Evolutionary conservation across 129 eudicot genomes (phyloP), one percentile per base, ranked within the genome.

Genomic region (Chrysanthemum makinoi): DNA sequence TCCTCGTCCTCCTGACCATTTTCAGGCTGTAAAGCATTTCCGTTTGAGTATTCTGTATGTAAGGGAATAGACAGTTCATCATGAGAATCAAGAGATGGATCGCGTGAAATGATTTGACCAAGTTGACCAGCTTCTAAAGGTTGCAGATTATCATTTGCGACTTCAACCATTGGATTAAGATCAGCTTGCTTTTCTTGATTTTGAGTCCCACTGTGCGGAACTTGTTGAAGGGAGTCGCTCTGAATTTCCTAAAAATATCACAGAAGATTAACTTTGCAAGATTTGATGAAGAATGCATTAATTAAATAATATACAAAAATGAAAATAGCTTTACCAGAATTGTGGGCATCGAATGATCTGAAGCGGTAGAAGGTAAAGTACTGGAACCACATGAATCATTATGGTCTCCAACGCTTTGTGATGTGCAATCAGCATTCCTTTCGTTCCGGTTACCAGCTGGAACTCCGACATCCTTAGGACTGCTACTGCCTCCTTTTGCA

Each of bases 171-270:
- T 33, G 70, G 54, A 72, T 47, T 63, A 26, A 62, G 39, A 56
- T 75, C 60, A 51, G 64, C 73, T 62, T 15, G 68, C 14, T 15
- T 68, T 59, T 75, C 81, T 48, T 47, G 73, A 73, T 77, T 82
- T 62, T 48, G 82, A 19, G 24, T 20, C 62, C 54, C 68, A 72
- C 44, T 24, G 57, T 24, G 55, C 48, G 54, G 47, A 44, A 58
- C 28, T 28, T 44, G 68, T 72, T 59, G 33, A 69, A 33, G 53
- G 59, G 68, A 24, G 30, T 79, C 71, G 47, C 62, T 75, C 35
- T 77, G 72, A 20, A 16, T 61, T 54, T 60, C 90, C 87, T 85
- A 76, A 54, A 18, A 65, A 61, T 35, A 67, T 30, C 50, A 62
- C 62, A 60, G 10, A 6, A 39, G 46, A 39, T 39, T 39, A 39